Percentiles rank a stretch among this genome's conserved stretches.
phyloP scores from a whole-genome alignment of 371 early-diverging fungal species.

The Mitosporidium daphniae region DNA sequence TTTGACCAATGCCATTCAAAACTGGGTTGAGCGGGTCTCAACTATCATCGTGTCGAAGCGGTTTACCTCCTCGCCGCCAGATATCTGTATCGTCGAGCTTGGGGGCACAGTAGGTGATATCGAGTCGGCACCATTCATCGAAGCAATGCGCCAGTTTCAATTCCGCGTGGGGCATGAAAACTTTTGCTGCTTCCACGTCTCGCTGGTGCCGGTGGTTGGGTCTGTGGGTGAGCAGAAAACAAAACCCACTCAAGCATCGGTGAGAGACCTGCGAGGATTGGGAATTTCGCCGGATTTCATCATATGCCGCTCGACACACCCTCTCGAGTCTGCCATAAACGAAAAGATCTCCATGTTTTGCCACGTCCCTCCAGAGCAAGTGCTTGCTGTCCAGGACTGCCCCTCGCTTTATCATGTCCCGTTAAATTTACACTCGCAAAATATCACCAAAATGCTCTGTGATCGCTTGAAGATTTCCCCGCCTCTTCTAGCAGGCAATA shows the following conservation, averaged over 20 bases:
- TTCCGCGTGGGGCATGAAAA: conserved; percentile 84
- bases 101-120: conserved; percentile 97
- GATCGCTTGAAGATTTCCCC: conserved; percentile 28
- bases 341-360: conserved; percentile 89
- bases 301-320: conserved; percentile 56
- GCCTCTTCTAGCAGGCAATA: conserved; percentile 4
- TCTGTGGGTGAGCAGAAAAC: conserved; percentile 93
- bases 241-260: conserved; percentile 81
- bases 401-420: conserved; percentile 83
- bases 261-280: conserved; percentile 65
- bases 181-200: conserved; percentile 80
- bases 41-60: conserved; percentile 31
- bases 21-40: conserved; percentile 72
- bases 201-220: conserved; percentile 77
- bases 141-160: conserved; percentile 93
- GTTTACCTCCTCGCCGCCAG: conserved; percentile 36
- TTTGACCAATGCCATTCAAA: conserved; percentile 77
- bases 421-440: conserved; percentile 38
- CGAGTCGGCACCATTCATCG: conserved; percentile 87
- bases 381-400: conserved; percentile 70
- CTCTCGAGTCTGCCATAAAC: conserved; percentile 32
- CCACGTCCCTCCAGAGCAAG: conserved; percentile 56
- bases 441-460: conserved; percentile 28
- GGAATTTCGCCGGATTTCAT: conserved; percentile 85
- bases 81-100: conserved; percentile 89